Percentiles rank a stretch among this genome's conserved stretches.
phyloP scores from a whole-genome alignment of 768 basidiomycete species.

The Clitopilus passeckerianus region DNA sequence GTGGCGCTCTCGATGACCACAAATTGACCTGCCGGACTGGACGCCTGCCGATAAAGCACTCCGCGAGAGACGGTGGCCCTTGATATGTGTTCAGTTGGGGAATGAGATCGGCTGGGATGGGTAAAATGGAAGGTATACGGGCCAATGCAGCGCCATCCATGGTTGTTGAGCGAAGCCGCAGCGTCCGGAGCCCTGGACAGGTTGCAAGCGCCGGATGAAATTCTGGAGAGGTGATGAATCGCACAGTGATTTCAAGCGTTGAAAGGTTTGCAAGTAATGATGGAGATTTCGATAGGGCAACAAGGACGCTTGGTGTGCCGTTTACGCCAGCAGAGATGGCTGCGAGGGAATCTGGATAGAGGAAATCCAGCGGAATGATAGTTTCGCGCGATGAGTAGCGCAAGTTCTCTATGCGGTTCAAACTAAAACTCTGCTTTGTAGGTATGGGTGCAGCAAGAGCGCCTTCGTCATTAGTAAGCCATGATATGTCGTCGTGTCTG shows the following conservation, averaged over 20 bases:
- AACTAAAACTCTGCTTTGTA: conserved; percentile 6
- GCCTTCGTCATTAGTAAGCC: conserved; percentile 1
- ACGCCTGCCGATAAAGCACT: conserved; percentile 8
- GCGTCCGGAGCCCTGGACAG: conserved; percentile 10
- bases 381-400: conserved; percentile 1
- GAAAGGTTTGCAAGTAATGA: conserved; percentile 6
- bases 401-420: conserved; percentile 11
- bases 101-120: conserved; percentile 6
- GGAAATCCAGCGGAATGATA: conserved; percentile 8
- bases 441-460: conserved; percentile 10
- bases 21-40: conserved; percentile 10
- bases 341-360: conserved; percentile 7
- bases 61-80: conserved; percentile 11
- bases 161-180: conserved; percentile 12
- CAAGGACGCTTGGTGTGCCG: conserved; percentile 12
- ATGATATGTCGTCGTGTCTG: conserved; percentile 7
- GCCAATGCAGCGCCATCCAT: conserved; percentile 4
- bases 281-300: conserved; percentile 3
- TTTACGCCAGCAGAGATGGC: conserved; percentile 11
- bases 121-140: conserved; percentile 1
- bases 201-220: conserved; percentile 11
- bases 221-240: conserved; percentile 7
- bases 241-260: conserved; percentile 11
- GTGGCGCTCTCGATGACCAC: conserved; percentile 15
- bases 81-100: conserved; percentile 12